Conservation (phyloP, 1,284 basidiomycete species). For the Trichosporon sp. region DNA sequence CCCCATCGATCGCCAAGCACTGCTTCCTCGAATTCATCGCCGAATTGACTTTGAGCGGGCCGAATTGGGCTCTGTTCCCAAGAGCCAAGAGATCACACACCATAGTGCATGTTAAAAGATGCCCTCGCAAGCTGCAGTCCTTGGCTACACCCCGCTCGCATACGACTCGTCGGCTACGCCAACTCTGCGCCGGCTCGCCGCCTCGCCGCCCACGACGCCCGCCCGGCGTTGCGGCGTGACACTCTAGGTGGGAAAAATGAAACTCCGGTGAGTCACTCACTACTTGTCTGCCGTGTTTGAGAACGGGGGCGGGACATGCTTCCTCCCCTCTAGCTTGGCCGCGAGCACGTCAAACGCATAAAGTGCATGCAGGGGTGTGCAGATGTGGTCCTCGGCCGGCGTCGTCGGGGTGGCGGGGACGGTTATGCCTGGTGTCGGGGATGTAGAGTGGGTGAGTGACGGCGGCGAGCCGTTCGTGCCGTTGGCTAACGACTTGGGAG, state of each 20-base stretch:
- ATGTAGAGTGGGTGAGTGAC: slow-evolving; percentile 3
- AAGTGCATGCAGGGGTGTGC: slow-evolving; percentile 47
- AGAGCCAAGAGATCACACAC: too few relatives aligned
- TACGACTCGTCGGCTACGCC: too few relatives aligned
- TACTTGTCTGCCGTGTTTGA: slow-evolving; percentile 27
- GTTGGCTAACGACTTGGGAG: not conserved
- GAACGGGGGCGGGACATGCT: slow-evolving; percentile 22
- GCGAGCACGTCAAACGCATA: slow-evolving; percentile 53
- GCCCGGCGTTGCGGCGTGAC: too few relatives aligned
- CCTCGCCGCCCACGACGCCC: too few relatives aligned
- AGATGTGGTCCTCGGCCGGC: slow-evolving; percentile 18
- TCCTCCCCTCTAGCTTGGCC: slow-evolving; percentile 34
- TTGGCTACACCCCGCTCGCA: too few relatives aligned
- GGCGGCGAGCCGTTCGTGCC: not conserved
- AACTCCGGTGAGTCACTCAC: slow-evolving; percentile 19
- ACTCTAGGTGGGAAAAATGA: not conserved
- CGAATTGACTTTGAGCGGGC: too few relatives aligned
- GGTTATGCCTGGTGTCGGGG: slow-evolving; percentile 14
- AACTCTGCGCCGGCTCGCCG: too few relatives aligned
- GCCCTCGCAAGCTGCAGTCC: too few relatives aligned
- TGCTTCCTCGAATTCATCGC: too few relatives aligned
- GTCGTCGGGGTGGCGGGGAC: slow-evolving; percentile 14
- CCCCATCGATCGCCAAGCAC: not conserved
- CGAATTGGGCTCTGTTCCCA: too few relatives aligned
- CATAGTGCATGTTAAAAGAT: too few relatives aligned